Conservation (phyloP, 139 green algal genomes). For the Bryopsis sp. region DNA sequence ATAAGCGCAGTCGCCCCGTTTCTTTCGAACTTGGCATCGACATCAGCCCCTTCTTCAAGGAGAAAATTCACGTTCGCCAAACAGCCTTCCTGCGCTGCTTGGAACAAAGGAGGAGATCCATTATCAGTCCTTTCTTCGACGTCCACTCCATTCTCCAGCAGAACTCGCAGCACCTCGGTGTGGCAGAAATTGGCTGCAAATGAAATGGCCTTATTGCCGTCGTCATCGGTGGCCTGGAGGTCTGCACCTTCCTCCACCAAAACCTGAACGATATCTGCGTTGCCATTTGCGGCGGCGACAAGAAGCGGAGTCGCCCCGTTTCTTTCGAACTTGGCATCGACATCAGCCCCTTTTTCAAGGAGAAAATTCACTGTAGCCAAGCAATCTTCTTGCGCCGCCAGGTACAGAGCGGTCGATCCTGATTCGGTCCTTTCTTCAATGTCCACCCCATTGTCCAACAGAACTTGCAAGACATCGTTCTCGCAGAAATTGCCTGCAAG, state of each 20-base stretch:
- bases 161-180: background rate
- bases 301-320: constrained; percentile 1
- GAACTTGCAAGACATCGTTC: too few relatives aligned
- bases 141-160: background rate
- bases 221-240: background rate
- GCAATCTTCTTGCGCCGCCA: too few relatives aligned
- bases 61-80: background rate
- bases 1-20: background rate
- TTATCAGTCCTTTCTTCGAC: background rate
- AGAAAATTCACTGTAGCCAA: too few relatives aligned
- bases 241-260: background rate
- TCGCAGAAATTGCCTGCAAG: too few relatives aligned
- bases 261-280: background rate
- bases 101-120: background rate
- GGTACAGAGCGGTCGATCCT: too few relatives aligned
- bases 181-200: background rate
- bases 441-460: too few relatives aligned
- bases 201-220: background rate
- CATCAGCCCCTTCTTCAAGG: background rate
- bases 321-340: too few relatives aligned
- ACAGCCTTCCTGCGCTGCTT: background rate
- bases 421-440: too few relatives aligned
- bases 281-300: constrained; percentile 1
- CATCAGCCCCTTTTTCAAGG: too few relatives aligned
- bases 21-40: background rate